Evolutionary conservation across 768 basidiomycete genomes (phyloP).

Genomic region (Daedaleopsis sinensis): DNA sequence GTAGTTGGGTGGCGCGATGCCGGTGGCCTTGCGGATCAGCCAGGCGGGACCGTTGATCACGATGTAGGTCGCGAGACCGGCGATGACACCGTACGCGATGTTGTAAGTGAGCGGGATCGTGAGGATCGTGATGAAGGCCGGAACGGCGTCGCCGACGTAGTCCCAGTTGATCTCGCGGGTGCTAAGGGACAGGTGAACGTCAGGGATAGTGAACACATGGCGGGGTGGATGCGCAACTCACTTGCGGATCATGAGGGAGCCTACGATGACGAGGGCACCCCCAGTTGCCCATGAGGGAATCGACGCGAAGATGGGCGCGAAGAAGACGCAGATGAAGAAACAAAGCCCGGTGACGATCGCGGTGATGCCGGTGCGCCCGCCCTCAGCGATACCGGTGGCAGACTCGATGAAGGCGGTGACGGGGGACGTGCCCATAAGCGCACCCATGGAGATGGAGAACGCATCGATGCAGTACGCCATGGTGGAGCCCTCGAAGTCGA

Average conservation of each 20-base stretch:
- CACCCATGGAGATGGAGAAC: constrained; percentile 79
- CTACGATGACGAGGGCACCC: constrained; percentile 82
- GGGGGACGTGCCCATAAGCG: constrained; percentile 77
- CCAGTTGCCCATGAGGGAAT: constrained; percentile 90
- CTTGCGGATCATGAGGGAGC: constrained; percentile 90
- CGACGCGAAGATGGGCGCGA: constrained; percentile 86
- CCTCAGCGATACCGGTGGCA: constrained; percentile 83
- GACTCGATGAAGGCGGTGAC: constrained; percentile 85
- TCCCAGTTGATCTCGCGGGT: constrained; percentile 89
- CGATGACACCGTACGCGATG: constrained; percentile 89
- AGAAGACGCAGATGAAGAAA: constrained; percentile 87
- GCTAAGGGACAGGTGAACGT: constrained; percentile 33
- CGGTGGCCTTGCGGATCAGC: constrained; percentile 52
- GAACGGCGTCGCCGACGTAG: constrained; percentile 85
- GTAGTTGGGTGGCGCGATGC: constrained; percentile 63
- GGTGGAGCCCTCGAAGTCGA: constrained; percentile 86
- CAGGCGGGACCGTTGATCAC: constrained; percentile 74
- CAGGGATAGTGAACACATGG: no score
- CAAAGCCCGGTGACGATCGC: constrained; percentile 71
- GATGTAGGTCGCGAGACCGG: constrained; percentile 71
- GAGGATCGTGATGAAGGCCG: constrained; percentile 81
- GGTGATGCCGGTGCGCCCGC: constrained; percentile 85
- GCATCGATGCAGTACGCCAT: constrained; percentile 85
- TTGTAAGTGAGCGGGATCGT: constrained; percentile 81
- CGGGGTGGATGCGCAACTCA: constrained; percentile 31